These are phyloP conservation scores for Fusarium sp. DNA, from an alignment of 2,329 filamentous ascomycete species.

Conservation along the genomic window DNA sequence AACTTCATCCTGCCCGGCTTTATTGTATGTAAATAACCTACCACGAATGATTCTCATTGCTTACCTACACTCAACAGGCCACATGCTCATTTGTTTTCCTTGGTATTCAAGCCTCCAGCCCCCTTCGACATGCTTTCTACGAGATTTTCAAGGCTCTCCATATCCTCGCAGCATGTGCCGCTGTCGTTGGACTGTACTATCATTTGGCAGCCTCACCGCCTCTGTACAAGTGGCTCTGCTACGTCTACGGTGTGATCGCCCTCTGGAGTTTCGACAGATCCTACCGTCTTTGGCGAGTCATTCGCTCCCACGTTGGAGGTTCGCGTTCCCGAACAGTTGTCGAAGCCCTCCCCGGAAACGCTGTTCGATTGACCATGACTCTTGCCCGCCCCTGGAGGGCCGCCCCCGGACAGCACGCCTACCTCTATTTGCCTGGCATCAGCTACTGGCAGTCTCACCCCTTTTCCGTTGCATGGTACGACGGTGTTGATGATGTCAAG, in stretches of 20 bases:
- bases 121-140: conserved; percentile 82
- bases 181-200: conserved; percentile 75
- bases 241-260: conserved; percentile 72
- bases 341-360: conserved; percentile 81
- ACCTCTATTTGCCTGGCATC: conserved; percentile 80
- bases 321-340: conserved; percentile 77
- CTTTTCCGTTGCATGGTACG: conserved; percentile 83
- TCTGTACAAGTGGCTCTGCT: conserved; percentile 61
- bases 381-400: conserved; percentile 83
- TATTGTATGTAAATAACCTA: conserved; percentile 64
- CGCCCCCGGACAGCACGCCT: conserved; percentile 81
- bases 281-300: conserved; percentile 68
- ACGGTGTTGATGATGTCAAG: conserved; percentile 68
- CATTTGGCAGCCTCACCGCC: conserved; percentile 67
- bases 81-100: conserved; percentile 72
- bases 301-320: conserved; percentile 74
- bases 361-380: conserved; percentile 77
- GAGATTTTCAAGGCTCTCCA: conserved; percentile 82
- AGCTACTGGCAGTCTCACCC: conserved; percentile 82
- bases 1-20: conserved; percentile 72
- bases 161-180: conserved; percentile 71
- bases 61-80: conserved; percentile 56
- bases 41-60: background rate
- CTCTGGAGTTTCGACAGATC: conserved; percentile 76
- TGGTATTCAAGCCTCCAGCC: conserved; percentile 75